Conservation (phyloP, 306 rosid genomes). For the Vigna reflexopilosa region DNA sequence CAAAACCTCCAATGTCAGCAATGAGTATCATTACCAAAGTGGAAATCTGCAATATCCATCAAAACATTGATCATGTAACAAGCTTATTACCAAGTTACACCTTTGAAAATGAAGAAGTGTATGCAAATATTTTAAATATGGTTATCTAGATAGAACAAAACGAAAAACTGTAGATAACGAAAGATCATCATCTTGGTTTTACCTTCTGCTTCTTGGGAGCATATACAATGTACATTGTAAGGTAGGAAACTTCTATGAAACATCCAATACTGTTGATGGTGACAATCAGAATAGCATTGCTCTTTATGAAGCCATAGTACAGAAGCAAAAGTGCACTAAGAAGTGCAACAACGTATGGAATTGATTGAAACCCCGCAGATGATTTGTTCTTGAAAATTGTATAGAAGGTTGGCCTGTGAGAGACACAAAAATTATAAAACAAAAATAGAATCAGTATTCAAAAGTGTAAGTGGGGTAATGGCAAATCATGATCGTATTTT, state of each 20-base stretch:
- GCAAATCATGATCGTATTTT: not conserved
- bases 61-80: not conserved
- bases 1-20: constrained; percentile 47
- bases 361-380: constrained; percentile 66
- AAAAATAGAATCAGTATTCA: not conserved
- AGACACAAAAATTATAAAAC: not conserved
- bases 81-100: not conserved
- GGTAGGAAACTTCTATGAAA: constrained; percentile 58
- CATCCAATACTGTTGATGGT: constrained; percentile 68
- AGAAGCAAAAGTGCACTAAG: constrained; percentile 66
- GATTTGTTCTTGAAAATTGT: constrained; percentile 69
- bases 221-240: constrained; percentile 51
- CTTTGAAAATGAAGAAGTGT: not conserved
- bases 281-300: constrained; percentile 60
- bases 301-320: constrained; percentile 67
- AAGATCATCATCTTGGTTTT: constrained; percentile 15
- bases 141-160: not conserved
- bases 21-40: constrained; percentile 53
- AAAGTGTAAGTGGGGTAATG: not conserved
- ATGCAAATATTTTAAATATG: not conserved
- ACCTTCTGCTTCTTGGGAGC: constrained; percentile 67
- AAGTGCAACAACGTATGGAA: constrained; percentile 74
- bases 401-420: constrained; percentile 70
- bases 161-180: not conserved
- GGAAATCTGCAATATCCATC: constrained; percentile 51